These are phyloP conservation scores for Phellopilus nigrolimitatus DNA, from an alignment of 1,284 basidiomycete genomes.

Conservation along the genomic window DNA sequence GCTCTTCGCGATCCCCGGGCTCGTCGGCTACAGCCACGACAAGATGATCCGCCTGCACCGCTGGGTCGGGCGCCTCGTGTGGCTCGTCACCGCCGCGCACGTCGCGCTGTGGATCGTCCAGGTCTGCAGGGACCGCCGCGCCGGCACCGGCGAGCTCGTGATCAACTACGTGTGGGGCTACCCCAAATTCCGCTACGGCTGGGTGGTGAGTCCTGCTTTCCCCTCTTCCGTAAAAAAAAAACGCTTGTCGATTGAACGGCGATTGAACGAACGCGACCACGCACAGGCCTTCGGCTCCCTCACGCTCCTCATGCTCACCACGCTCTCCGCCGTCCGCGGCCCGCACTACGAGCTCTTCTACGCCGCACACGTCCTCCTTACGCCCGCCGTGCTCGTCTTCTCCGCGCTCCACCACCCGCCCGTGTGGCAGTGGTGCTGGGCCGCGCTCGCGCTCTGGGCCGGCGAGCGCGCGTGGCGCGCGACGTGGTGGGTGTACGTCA, in stretches of 20 bases:
- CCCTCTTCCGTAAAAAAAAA: conserved; percentile 13
- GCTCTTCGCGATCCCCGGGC: conserved; percentile 65
- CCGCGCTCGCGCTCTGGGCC: conserved; percentile 60
- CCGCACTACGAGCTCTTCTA: conserved; percentile 78
- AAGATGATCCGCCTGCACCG: conserved; percentile 71
- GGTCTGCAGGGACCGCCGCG: conserved; percentile 48
- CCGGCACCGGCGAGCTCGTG: conserved; percentile 46
- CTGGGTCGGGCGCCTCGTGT: conserved; percentile 71
- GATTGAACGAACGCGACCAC: conserved; percentile 2
- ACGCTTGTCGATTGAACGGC: background rate
- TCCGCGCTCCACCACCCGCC: conserved; percentile 68
- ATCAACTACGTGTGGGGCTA: conserved; percentile 65
- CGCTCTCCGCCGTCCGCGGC: conserved; percentile 60
- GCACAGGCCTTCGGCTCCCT: conserved; percentile 64
- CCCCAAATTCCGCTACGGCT: conserved; percentile 70
- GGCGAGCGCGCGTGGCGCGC: conserved; percentile 60
- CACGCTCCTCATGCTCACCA: conserved; percentile 62
- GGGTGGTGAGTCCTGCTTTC: conserved; percentile 49
- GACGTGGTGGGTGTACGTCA: conserved; percentile 59
- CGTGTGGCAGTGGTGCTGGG: conserved; percentile 70
- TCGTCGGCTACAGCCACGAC: conserved; percentile 72
- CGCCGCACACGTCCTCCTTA: conserved; percentile 61
- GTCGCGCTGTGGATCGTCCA: conserved; percentile 76
- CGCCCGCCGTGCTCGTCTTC: conserved; percentile 56
- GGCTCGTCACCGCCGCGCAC: conserved; percentile 65